Evolutionary conservation across 2,329 filamentous ascomycete species (phyloP), one percentile per base, ranked within the genome.

Genomic region (Pestalotiopsis sp.): DNA sequence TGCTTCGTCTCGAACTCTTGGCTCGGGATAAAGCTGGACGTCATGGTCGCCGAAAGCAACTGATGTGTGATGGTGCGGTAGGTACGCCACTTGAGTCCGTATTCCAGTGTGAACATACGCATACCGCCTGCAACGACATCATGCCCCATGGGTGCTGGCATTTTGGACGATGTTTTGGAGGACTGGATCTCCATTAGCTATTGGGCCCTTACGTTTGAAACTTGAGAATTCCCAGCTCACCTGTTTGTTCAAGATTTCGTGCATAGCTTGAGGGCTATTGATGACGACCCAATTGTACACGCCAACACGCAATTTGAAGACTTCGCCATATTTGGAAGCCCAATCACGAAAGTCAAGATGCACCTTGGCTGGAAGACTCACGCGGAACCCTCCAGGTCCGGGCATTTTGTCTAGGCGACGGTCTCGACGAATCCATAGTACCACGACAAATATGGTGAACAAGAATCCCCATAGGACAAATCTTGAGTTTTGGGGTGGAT

Each of bases 1-100:
- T 84, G 80, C 71, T 82, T 84, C 0, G 78, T 75, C 73, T 85
- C 83, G 68, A 80, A 84, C 66, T 84, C 80, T 70, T 85, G 83
- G 56, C 76, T 80, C 2, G 83, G 82, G 52, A 79, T 75, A 68
- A 84, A 85, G 1, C 76, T 79, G 4, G 75, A 74, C 11, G 80
- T 80, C 67, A 77, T 78, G 23, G 71, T 76, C 12, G 75, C 75
- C 36, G 82, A 80, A 49, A 80, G 69, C 6, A 84, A 68, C 70
- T 77, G 76, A 71, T 80, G 82, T 39, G 77, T 76, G n/a, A 83
- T 77, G 1, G 75, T 72, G 62, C 82, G 77, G 41, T 80, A 72
- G 23, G 74, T 78, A 17, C 82, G 77, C 82, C 82, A 84, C 56
- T 78, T 70, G 0, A 73, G 70, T 4, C 79, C 78, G 71, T 84